These are phyloP conservation scores for Pythium pyrilobum DNA, from an alignment of 352 stramenopile species.

Conservation along the genomic window DNA sequence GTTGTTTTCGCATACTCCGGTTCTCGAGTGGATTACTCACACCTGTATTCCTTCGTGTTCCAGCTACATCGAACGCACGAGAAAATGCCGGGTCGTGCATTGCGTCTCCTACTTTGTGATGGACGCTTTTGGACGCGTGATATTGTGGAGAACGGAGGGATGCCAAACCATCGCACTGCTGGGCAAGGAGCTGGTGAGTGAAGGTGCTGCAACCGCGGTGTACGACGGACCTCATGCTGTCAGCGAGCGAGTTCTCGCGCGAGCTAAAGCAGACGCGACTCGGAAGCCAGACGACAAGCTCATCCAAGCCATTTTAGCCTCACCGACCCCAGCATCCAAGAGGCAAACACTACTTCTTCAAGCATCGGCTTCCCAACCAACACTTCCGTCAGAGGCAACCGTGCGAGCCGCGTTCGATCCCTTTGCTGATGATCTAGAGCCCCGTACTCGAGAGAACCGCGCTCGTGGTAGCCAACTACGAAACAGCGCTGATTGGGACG, in stretches of 20 bases:
- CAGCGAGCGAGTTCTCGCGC: conserved; percentile 51
- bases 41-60: not conserved
- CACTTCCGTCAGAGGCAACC: conserved; percentile 8
- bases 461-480: conserved; percentile 25
- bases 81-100: conserved; percentile 55
- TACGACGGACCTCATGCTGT: conserved; percentile 61
- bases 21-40: not conserved
- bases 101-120: conserved; percentile 57
- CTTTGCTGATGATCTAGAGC: conserved; percentile 26
- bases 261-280: conserved; percentile 45
- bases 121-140: conserved; percentile 42
- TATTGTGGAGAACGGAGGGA: conserved; percentile 47
- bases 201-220: not conserved
- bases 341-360: conserved; percentile 26
- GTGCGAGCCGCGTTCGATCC: conserved; percentile 22
- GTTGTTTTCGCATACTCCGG: not conserved
- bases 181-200: not conserved
- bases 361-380: conserved; percentile 26
- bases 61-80: conserved; percentile 54
- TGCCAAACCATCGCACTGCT: conserved; percentile 45
- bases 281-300: conserved; percentile 52
- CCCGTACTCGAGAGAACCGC: too few relatives aligned
- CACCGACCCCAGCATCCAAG: conserved; percentile 33
- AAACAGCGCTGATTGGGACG: conserved; percentile 38
- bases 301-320: conserved; percentile 67